Percentiles rank a stretch among this genome's conserved stretches.
phyloP scores from a whole-genome alignment of 2,329 filamentous ascomycete species.

The Epichloe coenophiala region DNA sequence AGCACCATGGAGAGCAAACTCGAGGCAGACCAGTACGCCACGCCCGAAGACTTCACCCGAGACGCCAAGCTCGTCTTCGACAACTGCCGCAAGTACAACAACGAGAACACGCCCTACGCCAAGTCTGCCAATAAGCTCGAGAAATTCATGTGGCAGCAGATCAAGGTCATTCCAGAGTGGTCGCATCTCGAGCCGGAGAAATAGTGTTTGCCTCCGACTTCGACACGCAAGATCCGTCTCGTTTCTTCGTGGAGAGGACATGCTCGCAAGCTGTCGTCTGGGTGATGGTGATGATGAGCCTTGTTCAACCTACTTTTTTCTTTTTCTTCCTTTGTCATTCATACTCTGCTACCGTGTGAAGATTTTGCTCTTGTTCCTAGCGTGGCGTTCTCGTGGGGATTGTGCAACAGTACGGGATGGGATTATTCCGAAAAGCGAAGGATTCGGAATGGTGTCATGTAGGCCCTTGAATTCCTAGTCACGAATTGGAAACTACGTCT shows the following conservation, averaged over 20 bases:
- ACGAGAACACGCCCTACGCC: constrained; percentile 85
- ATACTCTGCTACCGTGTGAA: too few relatives aligned
- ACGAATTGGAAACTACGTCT: too few relatives aligned
- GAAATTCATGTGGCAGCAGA: constrained; percentile 90
- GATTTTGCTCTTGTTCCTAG: neutral
- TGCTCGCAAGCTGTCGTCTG: neutral
- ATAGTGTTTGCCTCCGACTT: constrained; percentile 14
- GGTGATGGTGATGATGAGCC: neutral
- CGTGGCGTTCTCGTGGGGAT: neutral
- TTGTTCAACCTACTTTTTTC: neutral
- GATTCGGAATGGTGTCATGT: neutral
- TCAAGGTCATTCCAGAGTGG: constrained; percentile 89
- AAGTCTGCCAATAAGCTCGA: constrained; percentile 89
- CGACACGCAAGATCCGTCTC: constrained; percentile 3
- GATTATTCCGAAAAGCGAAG: neutral
- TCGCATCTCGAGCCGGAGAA: constrained; percentile 45
- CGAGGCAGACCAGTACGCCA: constrained; percentile 69
- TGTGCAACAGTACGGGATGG: neutral
- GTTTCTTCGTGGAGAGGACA: neutral
- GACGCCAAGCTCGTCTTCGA: constrained; percentile 85
- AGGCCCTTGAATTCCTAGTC: neutral
- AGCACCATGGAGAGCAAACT: constrained; percentile 92
- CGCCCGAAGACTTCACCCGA: constrained; percentile 80
- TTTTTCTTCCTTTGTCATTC: neutral
- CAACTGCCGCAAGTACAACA: constrained; percentile 94